These are phyloP conservation scores for Gossypium davidsonii DNA, from an alignment of 441 rosid genomes.

Conservation along the genomic window DNA sequence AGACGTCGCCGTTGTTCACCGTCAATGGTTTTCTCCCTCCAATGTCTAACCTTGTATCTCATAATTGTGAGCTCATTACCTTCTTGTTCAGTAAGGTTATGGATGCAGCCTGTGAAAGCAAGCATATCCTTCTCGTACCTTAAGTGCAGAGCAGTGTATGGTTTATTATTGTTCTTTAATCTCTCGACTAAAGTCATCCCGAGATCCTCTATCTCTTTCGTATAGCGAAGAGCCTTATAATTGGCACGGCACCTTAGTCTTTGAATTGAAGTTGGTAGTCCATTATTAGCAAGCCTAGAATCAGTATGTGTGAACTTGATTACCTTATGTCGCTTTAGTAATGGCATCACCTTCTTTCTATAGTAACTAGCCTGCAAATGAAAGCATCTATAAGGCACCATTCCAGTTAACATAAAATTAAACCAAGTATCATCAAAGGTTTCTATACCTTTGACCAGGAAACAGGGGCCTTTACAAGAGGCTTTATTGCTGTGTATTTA, in stretches of 20 bases:
- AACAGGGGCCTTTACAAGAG: slow-evolving; percentile 71
- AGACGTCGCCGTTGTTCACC: slow-evolving; percentile 48
- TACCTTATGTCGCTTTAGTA: background rate
- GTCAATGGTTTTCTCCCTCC: slow-evolving; percentile 93
- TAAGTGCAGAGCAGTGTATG: background rate
- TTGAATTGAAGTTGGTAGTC: background rate
- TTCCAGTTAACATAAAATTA: slow-evolving; percentile 5
- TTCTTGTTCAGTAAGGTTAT: slow-evolving; percentile 66
- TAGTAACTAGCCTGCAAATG: slow-evolving; percentile 57
- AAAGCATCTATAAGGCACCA: slow-evolving; percentile 15
- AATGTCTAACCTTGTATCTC: slow-evolving; percentile 70
- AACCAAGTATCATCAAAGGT: background rate
- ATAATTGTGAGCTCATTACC: slow-evolving; percentile 58
- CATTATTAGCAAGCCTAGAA: slow-evolving; percentile 1
- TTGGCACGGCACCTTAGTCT: background rate
- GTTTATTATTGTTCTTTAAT: background rate
- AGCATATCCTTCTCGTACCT: slow-evolving; percentile 5
- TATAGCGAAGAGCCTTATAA: background rate
- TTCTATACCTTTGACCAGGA: slow-evolving; percentile 86
- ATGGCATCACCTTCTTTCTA: background rate
- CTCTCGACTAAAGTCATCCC: background rate
- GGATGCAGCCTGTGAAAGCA: slow-evolving; percentile 37
- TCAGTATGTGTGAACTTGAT: background rate
- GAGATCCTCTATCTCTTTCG: background rate
- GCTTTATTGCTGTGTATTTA: slow-evolving; percentile 40